Base-by-base conservation (phyloP, 2,329 filamentous ascomycete genomes). In the Penicillium brevicompactum region DNA sequence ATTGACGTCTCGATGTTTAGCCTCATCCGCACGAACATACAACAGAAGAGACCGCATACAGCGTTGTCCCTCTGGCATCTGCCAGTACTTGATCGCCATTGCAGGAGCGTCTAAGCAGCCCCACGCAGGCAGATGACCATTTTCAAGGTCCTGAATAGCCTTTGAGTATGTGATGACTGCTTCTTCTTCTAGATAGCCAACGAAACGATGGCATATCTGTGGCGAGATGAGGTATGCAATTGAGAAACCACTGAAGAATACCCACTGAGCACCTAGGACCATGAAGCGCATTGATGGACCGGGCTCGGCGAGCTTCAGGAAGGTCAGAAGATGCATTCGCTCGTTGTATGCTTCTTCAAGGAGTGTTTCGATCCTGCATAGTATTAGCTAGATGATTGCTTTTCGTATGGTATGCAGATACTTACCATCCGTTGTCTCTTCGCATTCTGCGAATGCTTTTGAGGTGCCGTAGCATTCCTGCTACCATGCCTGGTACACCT, bases 181-280 rank as follows among this genome's bases (percentile, higher is more conserved):
- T 76, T 97, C 92, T 74, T 97, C 93, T 74, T 97, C 94, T 14
- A 97, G 84, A 67, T 97, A 97, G 1, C 92, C 93, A 50, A 97
- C 92, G 74, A 97, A 97, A 45, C 94, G 88, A 74, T 97, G 94
- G 67, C 90, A 92, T 58, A 90, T 92, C 59, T 87, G 86, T 7
- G 94, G 93, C 2, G 88, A 91, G 59, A 96, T 68, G 40, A 97
- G 86, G 76, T 97, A 97, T 45, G 88, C 83, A 59, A 96, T 59
- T 80, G 97, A 97, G 71, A 97, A 84, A 61, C 86, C 84, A 77
- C 97, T 97, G 84, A 95, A 97, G 81, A 96, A 97, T 64, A 97
- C 90, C 37, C 93, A 92, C 74, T 97, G 93, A 0, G 93, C 92
- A 11, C 87, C 91, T 32, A 97, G 84, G 54, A 97, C 91, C 85